Percentiles rank a stretch among this genome's conserved stretches.
Conservation (phyloP, 805 yeast species). For the Cyberlindnera euphorbiae region DNA sequence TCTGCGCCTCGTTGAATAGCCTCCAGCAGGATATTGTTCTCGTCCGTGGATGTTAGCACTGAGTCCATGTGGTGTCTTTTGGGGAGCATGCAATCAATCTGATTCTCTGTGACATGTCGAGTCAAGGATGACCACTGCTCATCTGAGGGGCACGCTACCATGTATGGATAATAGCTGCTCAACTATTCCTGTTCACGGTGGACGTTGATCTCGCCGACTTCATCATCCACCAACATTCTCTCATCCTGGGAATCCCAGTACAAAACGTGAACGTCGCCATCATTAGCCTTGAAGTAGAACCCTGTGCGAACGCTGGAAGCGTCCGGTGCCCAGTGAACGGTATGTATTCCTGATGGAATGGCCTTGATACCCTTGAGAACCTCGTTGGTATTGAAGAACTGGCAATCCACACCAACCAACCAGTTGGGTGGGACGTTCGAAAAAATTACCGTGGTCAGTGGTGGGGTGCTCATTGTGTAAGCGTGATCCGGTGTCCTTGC, state of each 20-base stretch:
- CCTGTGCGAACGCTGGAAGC: constrained; percentile 38
- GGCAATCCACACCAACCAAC: constrained; percentile 44
- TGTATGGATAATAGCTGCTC: constrained; percentile 31
- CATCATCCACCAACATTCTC: constrained; percentile 26
- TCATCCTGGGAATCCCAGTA: constrained; percentile 36
- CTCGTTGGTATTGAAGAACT: constrained; percentile 39
- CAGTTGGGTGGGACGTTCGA: constrained; percentile 31
- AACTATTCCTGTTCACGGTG: constrained; percentile 26
- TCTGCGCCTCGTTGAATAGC: constrained; percentile 31
- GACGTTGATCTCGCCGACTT: constrained; percentile 29
- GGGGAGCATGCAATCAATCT: constrained; percentile 28
- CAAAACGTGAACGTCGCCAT: constrained; percentile 30
- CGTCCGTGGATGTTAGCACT: constrained; percentile 48
- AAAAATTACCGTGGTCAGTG: constrained; percentile 27
- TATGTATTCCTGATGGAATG: constrained; percentile 47
- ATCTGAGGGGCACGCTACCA: constrained; percentile 38
- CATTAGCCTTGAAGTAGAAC: constrained; percentile 30
- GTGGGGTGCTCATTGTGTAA: constrained; percentile 21
- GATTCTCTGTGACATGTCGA: constrained; percentile 21
- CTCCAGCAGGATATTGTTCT: constrained; percentile 36
- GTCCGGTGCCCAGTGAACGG: constrained; percentile 45
- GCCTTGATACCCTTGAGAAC: constrained; percentile 46
- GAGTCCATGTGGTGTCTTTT: constrained; percentile 29
- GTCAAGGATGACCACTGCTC: constrained; percentile 27
- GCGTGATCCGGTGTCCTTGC: too few relatives aligned